A percentile compares a stretch with the other conserved stretches of the same genome.
Evolutionary conservation across 2,329 filamentous ascomycete species (phyloP).

Genomic region (Cryphonectria nitschkei): DNA sequence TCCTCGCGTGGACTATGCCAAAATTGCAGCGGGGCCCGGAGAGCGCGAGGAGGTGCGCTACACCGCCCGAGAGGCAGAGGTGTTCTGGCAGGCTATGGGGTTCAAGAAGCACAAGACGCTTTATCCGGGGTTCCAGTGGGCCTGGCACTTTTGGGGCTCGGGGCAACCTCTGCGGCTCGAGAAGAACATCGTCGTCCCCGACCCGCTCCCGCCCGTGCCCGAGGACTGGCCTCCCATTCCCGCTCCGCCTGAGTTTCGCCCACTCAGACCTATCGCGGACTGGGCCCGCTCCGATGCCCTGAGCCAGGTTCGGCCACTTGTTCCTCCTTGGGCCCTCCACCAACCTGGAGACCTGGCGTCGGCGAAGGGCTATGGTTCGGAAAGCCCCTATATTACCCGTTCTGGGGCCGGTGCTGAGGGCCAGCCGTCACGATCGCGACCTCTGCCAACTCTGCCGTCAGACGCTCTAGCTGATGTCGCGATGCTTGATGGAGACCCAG

Average conservation of each 20-base stretch:
- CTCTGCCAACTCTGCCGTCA: no score
- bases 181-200: neutral
- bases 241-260: neutral
- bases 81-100: neutral
- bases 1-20: neutral
- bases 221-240: neutral
- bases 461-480: no score
- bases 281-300: no score
- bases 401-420: no score
- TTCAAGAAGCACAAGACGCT: neutral
- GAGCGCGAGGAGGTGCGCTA: neutral
- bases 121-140: neutral
- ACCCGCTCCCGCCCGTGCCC: neutral
- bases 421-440: no score
- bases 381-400: no score
- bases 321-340: neutral
- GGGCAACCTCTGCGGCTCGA: neutral
- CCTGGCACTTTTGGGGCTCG: conserved; percentile 12
- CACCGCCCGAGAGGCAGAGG: neutral
- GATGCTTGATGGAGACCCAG: no score
- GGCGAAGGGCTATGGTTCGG: no score
- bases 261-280: neutral
- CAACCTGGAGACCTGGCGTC: neutral
- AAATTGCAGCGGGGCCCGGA: neutral
- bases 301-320: neutral